Conservation (phyloP, 495 filamentous ascomycete species). For the Rhizodiscina lignyota region DNA sequence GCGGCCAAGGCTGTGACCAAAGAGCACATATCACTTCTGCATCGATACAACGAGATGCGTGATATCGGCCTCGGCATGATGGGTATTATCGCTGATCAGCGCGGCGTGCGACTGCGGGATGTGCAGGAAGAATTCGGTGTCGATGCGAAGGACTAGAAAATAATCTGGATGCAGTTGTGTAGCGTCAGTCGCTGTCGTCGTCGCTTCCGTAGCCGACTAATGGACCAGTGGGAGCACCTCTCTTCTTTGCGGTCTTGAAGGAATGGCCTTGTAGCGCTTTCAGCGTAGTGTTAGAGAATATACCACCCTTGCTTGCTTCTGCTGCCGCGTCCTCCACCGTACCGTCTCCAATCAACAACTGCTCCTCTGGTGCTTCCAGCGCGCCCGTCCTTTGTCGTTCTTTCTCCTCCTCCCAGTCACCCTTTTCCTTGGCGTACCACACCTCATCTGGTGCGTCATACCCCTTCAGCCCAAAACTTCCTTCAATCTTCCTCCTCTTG, state of each 20-base stretch:
- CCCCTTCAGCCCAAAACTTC: constrained; percentile 71
- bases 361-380: constrained; percentile 26
- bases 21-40: constrained; percentile 48
- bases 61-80: constrained; percentile 59
- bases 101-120: constrained; percentile 42
- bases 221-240: constrained; percentile 40
- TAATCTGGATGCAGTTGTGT: too few relatives aligned
- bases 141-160: constrained; percentile 17
- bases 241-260: constrained; percentile 5
- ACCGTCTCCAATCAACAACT: constrained; percentile 25
- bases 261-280: constrained; percentile 23
- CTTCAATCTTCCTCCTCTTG: constrained; percentile 85
- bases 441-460: constrained; percentile 93
- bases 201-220: constrained; percentile 87
- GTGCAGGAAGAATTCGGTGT: constrained; percentile 41
- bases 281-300: constrained; percentile 67
- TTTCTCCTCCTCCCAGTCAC: constrained; percentile 19
- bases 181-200: constrained; percentile 50
- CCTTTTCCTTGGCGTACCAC: constrained; percentile 54
- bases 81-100: constrained; percentile 54
- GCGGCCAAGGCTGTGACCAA: constrained; percentile 32
- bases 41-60: constrained; percentile 66
- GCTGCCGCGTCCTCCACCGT: constrained; percentile 6
- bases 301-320: constrained; percentile 32
- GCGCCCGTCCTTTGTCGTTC: constrained; percentile 20